A percentile compares a stretch with the other conserved stretches of the same genome.
These are phyloP conservation scores for Funneliformis mosseae DNA, from an alignment of 192 early-diverging fungal species.

Conservation along the genomic window DNA sequence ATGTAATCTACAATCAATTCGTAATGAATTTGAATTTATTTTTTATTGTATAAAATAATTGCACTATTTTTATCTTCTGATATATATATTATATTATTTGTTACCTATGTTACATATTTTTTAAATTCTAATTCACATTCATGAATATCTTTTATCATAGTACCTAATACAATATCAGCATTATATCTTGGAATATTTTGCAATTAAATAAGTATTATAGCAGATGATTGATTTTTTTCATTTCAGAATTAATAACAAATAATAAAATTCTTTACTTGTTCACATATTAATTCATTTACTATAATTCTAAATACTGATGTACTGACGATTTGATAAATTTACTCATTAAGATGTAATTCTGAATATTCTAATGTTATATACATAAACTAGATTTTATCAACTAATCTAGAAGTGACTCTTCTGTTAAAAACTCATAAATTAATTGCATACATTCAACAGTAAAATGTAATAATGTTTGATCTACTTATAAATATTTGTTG, in stretches of 20 bases:
- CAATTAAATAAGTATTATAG: too few species aligned
- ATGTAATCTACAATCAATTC: too few species aligned
- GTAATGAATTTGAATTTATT: too few species aligned
- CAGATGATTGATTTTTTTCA: neutral
- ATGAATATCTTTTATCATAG: too few species aligned
- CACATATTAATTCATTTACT: neutral
- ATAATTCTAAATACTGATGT: neutral
- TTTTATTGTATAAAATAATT: too few species aligned
- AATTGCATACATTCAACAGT: neutral
- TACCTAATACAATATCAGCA: too few species aligned
- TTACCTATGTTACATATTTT: too few species aligned
- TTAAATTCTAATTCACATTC: too few species aligned
- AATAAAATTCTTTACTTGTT: neutral
- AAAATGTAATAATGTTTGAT: neutral
- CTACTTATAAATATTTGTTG: neutral
- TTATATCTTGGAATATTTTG: too few species aligned
- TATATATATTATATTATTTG: too few species aligned
- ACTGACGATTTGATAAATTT: neutral
- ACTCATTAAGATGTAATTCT: neutral
- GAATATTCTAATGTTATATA: neutral
- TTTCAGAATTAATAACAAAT: neutral
- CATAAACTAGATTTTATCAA: neutral
- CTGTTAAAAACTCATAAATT: constrained; percentile 11
- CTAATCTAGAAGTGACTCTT: neutral
- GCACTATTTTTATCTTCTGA: too few species aligned